Conservation (phyloP, 2,329 filamentous ascomycete species). For the Alternaria infectoria region DNA sequence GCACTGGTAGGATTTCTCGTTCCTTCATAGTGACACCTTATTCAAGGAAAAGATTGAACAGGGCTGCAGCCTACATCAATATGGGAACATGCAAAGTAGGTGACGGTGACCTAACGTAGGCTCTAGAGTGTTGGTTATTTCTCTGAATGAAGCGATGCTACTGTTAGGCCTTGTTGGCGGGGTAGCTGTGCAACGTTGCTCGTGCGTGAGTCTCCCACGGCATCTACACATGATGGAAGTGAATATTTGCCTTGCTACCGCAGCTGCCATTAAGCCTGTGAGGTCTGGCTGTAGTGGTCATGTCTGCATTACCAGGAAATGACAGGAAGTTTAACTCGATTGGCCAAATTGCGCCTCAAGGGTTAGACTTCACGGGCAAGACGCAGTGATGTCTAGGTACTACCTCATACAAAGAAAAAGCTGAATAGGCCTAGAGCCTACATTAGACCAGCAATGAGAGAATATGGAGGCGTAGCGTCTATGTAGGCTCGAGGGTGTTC, state of each 20-base stretch:
- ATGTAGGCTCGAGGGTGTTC: no score
- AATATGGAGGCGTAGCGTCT: no score
- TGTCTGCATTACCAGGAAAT: constrained; percentile 5
- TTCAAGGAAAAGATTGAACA: not conserved
- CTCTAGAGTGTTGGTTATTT: not conserved
- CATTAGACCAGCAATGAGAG: no score
- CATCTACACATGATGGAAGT: not conserved
- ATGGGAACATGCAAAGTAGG: not conserved
- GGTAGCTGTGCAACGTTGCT: not conserved
- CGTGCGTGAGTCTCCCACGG: not conserved
- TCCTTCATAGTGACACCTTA: not conserved
- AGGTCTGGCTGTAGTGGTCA: constrained; percentile 14
- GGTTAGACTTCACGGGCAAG: not conserved
- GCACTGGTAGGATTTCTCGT: not conserved
- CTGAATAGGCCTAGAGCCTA: no score
- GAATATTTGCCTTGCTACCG: constrained; percentile 25
- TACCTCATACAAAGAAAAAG: no score
- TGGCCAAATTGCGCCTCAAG: constrained; percentile 12
- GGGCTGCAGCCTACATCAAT: not conserved
- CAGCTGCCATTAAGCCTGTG: constrained; percentile 24
- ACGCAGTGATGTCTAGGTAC: not conserved
- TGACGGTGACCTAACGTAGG: not conserved
- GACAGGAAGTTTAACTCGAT: constrained; percentile 8
- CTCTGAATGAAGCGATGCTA: not conserved
- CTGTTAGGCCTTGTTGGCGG: not conserved